These are phyloP conservation scores for Hanseniaspora mollemarum DNA, from an alignment of 805 yeast genomes.

Conservation along the genomic window DNA sequence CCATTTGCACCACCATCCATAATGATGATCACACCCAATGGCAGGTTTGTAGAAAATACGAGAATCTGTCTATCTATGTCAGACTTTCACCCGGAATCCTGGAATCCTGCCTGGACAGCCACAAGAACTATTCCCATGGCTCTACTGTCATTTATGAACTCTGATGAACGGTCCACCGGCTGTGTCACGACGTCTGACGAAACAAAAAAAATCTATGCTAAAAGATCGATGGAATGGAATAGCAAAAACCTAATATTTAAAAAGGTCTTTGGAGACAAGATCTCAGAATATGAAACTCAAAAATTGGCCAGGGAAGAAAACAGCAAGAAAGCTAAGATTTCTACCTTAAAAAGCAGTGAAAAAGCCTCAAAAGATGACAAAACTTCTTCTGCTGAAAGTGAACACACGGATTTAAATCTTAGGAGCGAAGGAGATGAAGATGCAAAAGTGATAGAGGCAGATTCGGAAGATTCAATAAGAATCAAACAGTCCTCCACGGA, in stretches of 20 bases:
- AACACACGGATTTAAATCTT: conserved; percentile 3
- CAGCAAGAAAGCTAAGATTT: conserved; percentile 9
- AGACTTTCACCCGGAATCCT: conserved; percentile 84
- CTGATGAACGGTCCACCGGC: conserved; percentile 76
- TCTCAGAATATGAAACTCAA: conserved; percentile 26
- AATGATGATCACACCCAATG: conserved; percentile 80
- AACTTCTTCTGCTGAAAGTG: neutral
- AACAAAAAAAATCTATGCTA: conserved; percentile 47
- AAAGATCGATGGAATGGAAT: conserved; percentile 50
- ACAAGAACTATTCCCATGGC: conserved; percentile 72
- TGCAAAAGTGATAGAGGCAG: conserved; percentile 21
- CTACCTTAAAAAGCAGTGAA: neutral
- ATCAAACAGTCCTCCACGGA: neutral
- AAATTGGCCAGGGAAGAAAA: conserved; percentile 22
- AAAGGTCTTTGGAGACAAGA: conserved; percentile 59
- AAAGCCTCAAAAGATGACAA: neutral
- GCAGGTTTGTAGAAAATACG: conserved; percentile 70
- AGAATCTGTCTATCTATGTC: conserved; percentile 84
- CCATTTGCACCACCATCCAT: conserved; percentile 90
- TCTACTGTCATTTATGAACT: conserved; percentile 81
- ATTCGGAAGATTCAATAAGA: conserved; percentile 17
- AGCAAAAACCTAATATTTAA: conserved; percentile 46
- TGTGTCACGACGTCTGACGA: conserved; percentile 54
- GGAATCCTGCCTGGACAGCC: conserved; percentile 97
- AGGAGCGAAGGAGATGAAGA: conserved; percentile 16